These are phyloP conservation scores for Elaphomyces granulatus DNA, from an alignment of 495 filamentous ascomycete species.

Conservation along the genomic window DNA sequence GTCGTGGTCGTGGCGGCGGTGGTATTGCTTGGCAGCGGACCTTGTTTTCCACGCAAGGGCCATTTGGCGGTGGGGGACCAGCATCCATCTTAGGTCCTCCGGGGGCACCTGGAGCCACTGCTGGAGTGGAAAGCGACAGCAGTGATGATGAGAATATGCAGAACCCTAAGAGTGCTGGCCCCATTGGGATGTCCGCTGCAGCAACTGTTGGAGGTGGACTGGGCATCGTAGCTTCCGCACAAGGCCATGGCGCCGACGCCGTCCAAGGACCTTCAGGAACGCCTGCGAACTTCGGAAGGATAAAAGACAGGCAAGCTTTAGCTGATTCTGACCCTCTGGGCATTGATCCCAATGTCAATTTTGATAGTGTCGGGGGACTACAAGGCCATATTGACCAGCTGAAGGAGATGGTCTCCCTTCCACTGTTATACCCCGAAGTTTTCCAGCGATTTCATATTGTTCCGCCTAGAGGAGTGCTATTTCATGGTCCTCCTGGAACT, in stretches of 20 bases:
- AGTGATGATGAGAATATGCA: slow-evolving; percentile 76
- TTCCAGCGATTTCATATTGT: slow-evolving; percentile 83
- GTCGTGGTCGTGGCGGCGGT: slow-evolving; percentile 41
- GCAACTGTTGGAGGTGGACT: slow-evolving; percentile 40
- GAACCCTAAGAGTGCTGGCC: slow-evolving; percentile 39
- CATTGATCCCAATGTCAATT: slow-evolving; percentile 79
- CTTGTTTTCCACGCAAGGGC: slow-evolving; percentile 74
- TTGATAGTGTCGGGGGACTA: slow-evolving; percentile 81
- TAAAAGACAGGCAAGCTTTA: slow-evolving; percentile 66
- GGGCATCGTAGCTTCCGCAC: slow-evolving; percentile 39
- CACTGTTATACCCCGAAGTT: slow-evolving; percentile 88
- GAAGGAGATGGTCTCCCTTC: slow-evolving; percentile 95
- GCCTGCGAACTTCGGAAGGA: slow-evolving; percentile 74
- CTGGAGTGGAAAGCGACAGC: slow-evolving; percentile 81
- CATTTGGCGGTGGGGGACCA: slow-evolving; percentile 74
- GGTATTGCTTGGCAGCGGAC: slow-evolving; percentile 50
- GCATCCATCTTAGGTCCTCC: slow-evolving; percentile 61
- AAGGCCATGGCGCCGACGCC: slow-evolving; percentile 51
- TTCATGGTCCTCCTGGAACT: slow-evolving; percentile 93
- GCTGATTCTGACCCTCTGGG: slow-evolving; percentile 92
- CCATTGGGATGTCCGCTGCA: slow-evolving; percentile 63
- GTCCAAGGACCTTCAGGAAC: slow-evolving; percentile 50
- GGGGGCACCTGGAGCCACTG: slow-evolving; percentile 54
- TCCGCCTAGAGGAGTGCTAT: slow-evolving; percentile 85
- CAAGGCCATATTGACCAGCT: slow-evolving; percentile 87